Conservation (phyloP, 1,139 yeast genomes). For the Pichia sp. region DNA sequence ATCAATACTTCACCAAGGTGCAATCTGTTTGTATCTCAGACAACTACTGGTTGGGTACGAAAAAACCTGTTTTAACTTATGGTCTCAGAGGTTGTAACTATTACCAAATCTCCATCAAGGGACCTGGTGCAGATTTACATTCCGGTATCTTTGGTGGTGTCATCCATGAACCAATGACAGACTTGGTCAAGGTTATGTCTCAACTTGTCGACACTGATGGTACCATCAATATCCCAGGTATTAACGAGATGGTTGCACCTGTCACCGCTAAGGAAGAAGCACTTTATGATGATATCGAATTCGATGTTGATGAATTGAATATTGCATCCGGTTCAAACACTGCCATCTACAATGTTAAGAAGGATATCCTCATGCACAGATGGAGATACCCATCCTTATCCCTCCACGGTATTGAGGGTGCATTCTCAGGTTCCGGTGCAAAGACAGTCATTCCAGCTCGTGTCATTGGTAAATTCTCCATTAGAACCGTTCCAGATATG, state of each 20-base stretch:
- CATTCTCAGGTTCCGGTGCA: slow-evolving; percentile 91
- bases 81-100: slow-evolving; percentile 97
- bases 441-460: slow-evolving; percentile 97
- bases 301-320: slow-evolving; percentile 76
- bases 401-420: slow-evolving; percentile 96
- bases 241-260: slow-evolving; percentile 92
- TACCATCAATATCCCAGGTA: slow-evolving; percentile 78
- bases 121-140: slow-evolving; percentile 97
- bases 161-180: slow-evolving; percentile 97
- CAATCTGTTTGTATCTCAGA: slow-evolving; percentile 96
- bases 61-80: slow-evolving; percentile 92
- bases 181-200: slow-evolving; percentile 68
- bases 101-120: slow-evolving; percentile 72
- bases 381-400: slow-evolving; percentile 98
- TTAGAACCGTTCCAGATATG: slow-evolving; percentile 94
- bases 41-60: slow-evolving; percentile 97
- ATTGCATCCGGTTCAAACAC: slow-evolving; percentile 86
- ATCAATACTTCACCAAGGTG: slow-evolving; percentile 71
- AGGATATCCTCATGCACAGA: slow-evolving; percentile 89
- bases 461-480: slow-evolving; percentile 90
- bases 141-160: slow-evolving; percentile 98
- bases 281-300: slow-evolving; percentile 80
- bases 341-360: slow-evolving; percentile 66
- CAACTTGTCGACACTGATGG: slow-evolving; percentile 77
- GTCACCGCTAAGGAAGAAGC: slow-evolving; percentile 72